Conservation (phyloP, 495 filamentous ascomycete genomes). For the Neurospora discreta region DNA sequence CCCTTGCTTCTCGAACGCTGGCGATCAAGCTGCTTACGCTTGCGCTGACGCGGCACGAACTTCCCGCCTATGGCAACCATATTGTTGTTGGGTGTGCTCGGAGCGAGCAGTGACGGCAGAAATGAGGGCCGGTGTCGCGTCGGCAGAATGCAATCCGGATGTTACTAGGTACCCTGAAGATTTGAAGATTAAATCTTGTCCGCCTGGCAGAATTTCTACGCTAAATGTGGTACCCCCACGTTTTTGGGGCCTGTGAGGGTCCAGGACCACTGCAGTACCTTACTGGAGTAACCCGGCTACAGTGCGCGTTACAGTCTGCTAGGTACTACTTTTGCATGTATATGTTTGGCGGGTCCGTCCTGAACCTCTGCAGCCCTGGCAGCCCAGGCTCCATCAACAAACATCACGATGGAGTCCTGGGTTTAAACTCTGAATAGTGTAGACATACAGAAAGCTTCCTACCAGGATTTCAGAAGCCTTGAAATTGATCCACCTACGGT, state of each 20-base stretch:
- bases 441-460: background rate
- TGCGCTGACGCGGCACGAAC: conserved; percentile 69
- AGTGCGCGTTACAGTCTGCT: background rate
- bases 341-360: background rate
- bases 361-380: background rate
- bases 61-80: conserved; percentile 42
- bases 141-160: background rate
- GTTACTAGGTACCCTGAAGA: background rate
- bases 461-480: background rate
- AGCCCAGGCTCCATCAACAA: background rate
- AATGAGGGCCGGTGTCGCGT: background rate
- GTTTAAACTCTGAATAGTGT: background rate
- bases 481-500: background rate
- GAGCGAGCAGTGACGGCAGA: background rate
- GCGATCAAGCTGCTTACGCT: conserved; percentile 57
- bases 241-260: background rate
- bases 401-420: background rate
- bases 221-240: conserved; percentile 1
- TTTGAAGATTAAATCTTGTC: conserved; percentile 28
- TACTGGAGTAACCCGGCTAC: background rate
- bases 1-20: conserved; percentile 35
- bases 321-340: no score
- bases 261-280: background rate
- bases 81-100: conserved; percentile 17
- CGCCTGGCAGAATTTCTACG: conserved; percentile 35